Base-by-base conservation (phyloP, 2,329 filamentous ascomycete species). In the Periconia macrospinosa region DNA sequence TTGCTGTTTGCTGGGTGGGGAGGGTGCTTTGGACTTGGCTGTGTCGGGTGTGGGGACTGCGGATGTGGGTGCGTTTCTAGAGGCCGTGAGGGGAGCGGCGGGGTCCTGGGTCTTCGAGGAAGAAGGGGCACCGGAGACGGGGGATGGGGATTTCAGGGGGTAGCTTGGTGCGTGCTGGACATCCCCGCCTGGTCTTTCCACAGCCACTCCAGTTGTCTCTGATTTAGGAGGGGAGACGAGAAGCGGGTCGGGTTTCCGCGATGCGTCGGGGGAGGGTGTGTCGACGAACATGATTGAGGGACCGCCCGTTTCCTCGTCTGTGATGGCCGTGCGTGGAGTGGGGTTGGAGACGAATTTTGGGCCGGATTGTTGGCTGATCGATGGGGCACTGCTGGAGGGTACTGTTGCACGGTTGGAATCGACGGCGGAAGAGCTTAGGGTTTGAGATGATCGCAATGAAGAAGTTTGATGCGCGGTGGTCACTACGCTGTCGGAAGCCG, bases 241-340 rank as follows among this genome's bases (percentile, higher is more conserved):
- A 11, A 67, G 56, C 8, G 63, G 67, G n/a, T 71, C 62, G 41
- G 56, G 50, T 20, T 56, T 62, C 8, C 52, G 43, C 7, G 57
- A 45, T 30, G 58, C 50, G 17, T 35, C 55, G 17, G 63, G 66
- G 17, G 63, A 65, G 3, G 71, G 69, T 1, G 65, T 67, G 49
- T 86, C 79, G 10, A 84, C 85, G 71, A 94, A 95, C 83, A 89
- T 90, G 57, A 95, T 92, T 1, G 82, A 87, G 1, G 87, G 86
- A 0, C 86, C 87, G 1, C 83, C 78, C 1, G 82, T 84, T 52
- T 88, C 89, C 55, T 89, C 84, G 1, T 56, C 40, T 2, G 84
- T 83, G 19, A 91, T 81, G 55, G 81, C 83, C 1, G 89, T 87
- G 59, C 88, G 84, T 0, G 90, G 90, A 1, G 90, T 85, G 0